Conservation (phyloP, 75 land plant genomes). For the Adiantum capillusveneris region DNA sequence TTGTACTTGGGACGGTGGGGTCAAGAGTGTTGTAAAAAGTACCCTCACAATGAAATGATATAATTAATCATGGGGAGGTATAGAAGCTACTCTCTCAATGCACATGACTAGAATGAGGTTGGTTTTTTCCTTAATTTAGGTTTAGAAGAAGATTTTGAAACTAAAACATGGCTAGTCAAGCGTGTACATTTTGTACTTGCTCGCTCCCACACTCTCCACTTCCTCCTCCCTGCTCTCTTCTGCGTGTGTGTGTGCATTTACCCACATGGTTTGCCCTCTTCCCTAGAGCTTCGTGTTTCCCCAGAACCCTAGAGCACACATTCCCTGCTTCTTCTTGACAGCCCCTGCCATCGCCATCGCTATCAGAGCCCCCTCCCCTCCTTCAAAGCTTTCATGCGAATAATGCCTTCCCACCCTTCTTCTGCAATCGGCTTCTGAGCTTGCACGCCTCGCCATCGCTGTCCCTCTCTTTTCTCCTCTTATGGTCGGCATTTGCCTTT, state of each 20-base stretch:
- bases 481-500: too few species aligned
- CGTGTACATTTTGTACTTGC: not conserved
- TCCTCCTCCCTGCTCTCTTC: not conserved
- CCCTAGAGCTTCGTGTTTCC: not conserved
- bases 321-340: not conserved
- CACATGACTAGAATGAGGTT: too few species aligned
- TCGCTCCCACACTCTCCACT: not conserved
- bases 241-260: not conserved
- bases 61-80: too few species aligned
- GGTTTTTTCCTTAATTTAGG: too few species aligned
- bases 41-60: too few species aligned
- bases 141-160: too few species aligned
- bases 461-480: too few species aligned
- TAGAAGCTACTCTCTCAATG: too few species aligned
- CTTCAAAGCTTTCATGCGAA: conserved; percentile 2
- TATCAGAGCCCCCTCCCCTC: not conserved
- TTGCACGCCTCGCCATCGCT: too few species aligned
- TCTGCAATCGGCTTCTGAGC: not conserved
- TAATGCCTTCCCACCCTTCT: not conserved
- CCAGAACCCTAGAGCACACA: not conserved
- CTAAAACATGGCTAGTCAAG: too few species aligned
- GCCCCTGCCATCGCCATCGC: not conserved
- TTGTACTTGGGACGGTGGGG: too few species aligned
- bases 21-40: too few species aligned
- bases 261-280: not conserved